Conservation (phyloP, 306 rosid genomes). For the Gastrolobium villosum region DNA sequence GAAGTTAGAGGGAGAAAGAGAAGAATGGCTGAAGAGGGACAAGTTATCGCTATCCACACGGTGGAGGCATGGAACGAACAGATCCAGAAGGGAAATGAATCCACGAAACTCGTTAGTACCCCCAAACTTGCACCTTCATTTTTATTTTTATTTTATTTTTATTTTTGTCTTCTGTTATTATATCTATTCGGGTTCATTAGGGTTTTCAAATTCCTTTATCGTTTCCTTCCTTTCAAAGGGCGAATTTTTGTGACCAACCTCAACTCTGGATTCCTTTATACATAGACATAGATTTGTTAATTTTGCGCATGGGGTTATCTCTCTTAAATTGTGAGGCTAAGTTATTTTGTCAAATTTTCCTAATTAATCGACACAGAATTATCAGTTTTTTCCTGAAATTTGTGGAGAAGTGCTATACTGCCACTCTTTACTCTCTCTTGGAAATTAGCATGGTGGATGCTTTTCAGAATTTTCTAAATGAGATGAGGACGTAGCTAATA, state of each 20-base stretch:
- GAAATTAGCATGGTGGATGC: not conserved
- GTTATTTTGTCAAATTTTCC: not conserved
- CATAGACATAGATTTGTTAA: not conserved
- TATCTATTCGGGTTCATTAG: not conserved
- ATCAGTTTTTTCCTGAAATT: not conserved
- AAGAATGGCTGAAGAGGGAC: conserved; percentile 56
- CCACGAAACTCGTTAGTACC: conserved; percentile 61
- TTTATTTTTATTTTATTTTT: not conserved
- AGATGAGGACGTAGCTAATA: not conserved
- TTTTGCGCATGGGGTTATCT: not conserved
- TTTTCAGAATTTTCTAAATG: not conserved
- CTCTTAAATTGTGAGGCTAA: not conserved
- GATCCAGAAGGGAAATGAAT: conserved; percentile 51
- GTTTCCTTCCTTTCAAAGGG: not conserved
- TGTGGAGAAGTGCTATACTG: not conserved
- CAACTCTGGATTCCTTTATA: not conserved
- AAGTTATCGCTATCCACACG: conserved; percentile 64
- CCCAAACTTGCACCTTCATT: not conserved
- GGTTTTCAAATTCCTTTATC: conserved; percentile 9
- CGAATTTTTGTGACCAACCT: not conserved
- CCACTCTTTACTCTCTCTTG: not conserved
- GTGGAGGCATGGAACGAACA: conserved; percentile 59
- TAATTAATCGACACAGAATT: not conserved
- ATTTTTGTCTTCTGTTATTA: no score
- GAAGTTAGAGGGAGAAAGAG: not conserved